Percentiles rank a stretch among this genome's conserved stretches.
phyloP scores from a whole-genome alignment of 345 rosid species.

The Corchorus olitorius region DNA sequence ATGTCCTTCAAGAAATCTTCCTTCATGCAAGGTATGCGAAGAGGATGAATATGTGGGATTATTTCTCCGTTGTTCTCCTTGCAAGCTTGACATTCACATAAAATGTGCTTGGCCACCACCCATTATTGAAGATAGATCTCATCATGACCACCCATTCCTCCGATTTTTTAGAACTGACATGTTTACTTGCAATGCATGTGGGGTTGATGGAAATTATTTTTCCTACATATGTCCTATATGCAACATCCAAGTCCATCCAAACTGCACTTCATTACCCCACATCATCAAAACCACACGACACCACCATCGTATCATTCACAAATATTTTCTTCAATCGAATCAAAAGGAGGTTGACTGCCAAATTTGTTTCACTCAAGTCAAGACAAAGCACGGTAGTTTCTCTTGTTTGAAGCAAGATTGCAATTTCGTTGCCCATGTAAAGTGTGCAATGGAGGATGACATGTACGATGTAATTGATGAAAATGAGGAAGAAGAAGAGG shows the following conservation, averaged over 20 bases:
- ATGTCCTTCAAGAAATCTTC: too few species aligned
- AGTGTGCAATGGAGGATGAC: conserved; percentile 23
- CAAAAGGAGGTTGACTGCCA: background rate
- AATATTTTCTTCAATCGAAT: background rate
- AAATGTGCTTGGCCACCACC: background rate
- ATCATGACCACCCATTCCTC: background rate
- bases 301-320: background rate
- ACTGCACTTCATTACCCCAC: background rate
- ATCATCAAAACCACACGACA: conserved; percentile 14
- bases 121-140: background rate
- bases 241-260: background rate
- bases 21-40: background rate
- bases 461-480: conserved; percentile 17
- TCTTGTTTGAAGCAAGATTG: conserved; percentile 3
- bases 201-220: background rate
- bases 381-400: conserved; percentile 20
- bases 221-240: conserved; percentile 24
- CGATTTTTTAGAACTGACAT: background rate
- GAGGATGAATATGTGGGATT: fast-evolving
- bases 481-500: background rate
- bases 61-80: background rate
- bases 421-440: conserved; percentile 25
- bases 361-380: conserved; percentile 16
- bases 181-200: conserved; percentile 32
- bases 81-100: background rate